Evolutionary conservation across 495 filamentous ascomycete species (phyloP), one percentile per base, ranked within the genome.

Genomic region (Trichocladium antarcticum): DNA sequence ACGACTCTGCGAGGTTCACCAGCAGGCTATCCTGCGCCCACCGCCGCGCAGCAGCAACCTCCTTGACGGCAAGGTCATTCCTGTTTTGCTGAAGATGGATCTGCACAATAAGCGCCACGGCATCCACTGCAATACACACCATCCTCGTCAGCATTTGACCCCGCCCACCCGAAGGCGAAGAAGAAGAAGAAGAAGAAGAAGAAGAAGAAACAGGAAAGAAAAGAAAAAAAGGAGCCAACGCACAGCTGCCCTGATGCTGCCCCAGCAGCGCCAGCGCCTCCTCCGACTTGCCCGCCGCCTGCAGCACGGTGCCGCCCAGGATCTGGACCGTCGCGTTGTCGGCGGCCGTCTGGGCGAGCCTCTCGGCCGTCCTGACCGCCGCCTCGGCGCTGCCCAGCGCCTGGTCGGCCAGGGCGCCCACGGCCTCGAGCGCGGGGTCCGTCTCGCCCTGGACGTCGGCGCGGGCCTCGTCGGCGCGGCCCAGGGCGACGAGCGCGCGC

Each of bases 11-110:
- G 47, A 98, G 65, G 63, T 98, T 98, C 51, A 97, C 85, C 34
- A 96, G 76, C 27, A 96, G 69, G 56, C 82, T 92, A 63, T 98
- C 92, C 67, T 98, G 92, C 5, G 89, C 92, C 87, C 89, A 97
- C 64, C 86, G 82, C 65, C 89, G 78, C 20, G 92, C 92, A n/a
- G 83, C 80, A 41, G 82, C 70, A 12, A 95, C 86, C 63, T 95
- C 89, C 66, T 95, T 94, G 5, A 85, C 57, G 4, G 92, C 92
- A 28, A 97, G 77, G 61, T 97, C 90, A 49, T 79, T 80, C 29
- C 90, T 78, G 73, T 96, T 95, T 59, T 93, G 86, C 47, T 84
- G 77, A 9, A 98, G 80, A 56, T 95, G 84, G 45, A 96, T 94
- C 65, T 98, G 90, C 15, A 90, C 80, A 42, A 84, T 83, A 41